phyloP scores from a whole-genome alignment of 148 eudicot species.

The Rhododendron mucronatum region DNA sequence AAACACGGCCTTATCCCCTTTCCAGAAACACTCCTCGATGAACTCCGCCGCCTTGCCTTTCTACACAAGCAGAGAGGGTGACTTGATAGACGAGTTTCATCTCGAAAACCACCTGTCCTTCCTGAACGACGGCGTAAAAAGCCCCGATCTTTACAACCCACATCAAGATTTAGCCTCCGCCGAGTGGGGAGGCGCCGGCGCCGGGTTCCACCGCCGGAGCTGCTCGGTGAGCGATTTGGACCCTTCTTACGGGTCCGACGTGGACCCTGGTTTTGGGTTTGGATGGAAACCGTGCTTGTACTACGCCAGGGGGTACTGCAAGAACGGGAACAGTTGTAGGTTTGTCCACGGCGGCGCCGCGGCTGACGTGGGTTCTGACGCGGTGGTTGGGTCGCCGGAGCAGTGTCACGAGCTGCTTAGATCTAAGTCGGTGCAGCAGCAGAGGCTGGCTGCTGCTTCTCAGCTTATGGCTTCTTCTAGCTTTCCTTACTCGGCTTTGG shows the following conservation, averaged over 20 bases:
- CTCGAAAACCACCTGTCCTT: slow-evolving; percentile 70
- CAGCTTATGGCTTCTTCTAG: slow-evolving; percentile 43
- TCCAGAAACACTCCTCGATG: slow-evolving; percentile 14
- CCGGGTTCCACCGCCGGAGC: slow-evolving; percentile 54
- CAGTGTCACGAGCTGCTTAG: slow-evolving; percentile 71
- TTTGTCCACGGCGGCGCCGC: slow-evolving; percentile 55
- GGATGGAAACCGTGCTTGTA: slow-evolving; percentile 88
- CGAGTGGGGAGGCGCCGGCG: slow-evolving; percentile 11
- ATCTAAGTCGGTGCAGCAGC: slow-evolving; percentile 69
- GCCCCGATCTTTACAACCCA: slow-evolving; percentile 30
- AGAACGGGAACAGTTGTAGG: slow-evolving; percentile 73
- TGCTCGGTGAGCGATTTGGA: slow-evolving; percentile 67
- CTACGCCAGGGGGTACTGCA: slow-evolving; percentile 86
- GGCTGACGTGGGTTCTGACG: slow-evolving; percentile 3
- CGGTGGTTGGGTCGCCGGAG: slow-evolving; percentile 55
- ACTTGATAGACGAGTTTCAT: slow-evolving; percentile 61
- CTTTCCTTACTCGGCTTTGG: slow-evolving; percentile 34
- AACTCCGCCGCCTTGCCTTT: slow-evolving; percentile 61
- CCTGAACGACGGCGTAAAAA: slow-evolving; percentile 40
- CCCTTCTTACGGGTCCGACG: slow-evolving; percentile 29
- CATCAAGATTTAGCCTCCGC: slow-evolving; percentile 26
- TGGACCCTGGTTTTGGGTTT: slow-evolving; percentile 36
- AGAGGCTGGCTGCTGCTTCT: slow-evolving; percentile 47
- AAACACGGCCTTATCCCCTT: slow-evolving; percentile 7
- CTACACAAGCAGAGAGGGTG: slow-evolving; percentile 25